Percentiles rank a stretch among this genome's conserved stretches.
phyloP scores from a whole-genome alignment of 2,329 filamentous ascomycete species.

The Capronia coronata region DNA sequence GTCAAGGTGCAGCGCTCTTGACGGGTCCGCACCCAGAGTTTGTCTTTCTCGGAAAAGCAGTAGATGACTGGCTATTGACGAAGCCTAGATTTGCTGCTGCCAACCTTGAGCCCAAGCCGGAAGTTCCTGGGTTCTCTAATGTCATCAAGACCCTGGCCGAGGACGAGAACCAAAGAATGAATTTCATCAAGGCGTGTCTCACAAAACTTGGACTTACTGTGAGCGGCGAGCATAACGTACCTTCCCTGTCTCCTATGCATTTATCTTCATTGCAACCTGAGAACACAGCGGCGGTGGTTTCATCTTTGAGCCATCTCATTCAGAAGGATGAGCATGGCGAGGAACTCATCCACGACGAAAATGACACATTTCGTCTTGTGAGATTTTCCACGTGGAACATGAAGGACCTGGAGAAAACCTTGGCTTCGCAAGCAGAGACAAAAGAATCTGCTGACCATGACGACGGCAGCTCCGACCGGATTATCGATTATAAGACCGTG shows the following conservation, averaged over 20 bases:
- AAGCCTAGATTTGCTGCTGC: slow-evolving; percentile 65
- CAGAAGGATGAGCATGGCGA: slow-evolving; percentile 60
- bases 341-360: slow-evolving; percentile 70
- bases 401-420: slow-evolving; percentile 48
- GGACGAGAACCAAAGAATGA: slow-evolving; percentile 62
- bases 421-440: slow-evolving; percentile 37
- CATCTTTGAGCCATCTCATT: slow-evolving; percentile 57
- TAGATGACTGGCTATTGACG: slow-evolving; percentile 28
- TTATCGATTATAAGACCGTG: slow-evolving; percentile 67
- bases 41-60: slow-evolving; percentile 31
- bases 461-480: slow-evolving; percentile 45
- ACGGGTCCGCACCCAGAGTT: slow-evolving; percentile 92
- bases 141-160: slow-evolving; percentile 61
- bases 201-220: slow-evolving; percentile 75
- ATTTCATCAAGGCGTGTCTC: slow-evolving; percentile 74
- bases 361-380: slow-evolving; percentile 75
- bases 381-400: slow-evolving; percentile 58
- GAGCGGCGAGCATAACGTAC: slow-evolving; percentile 62
- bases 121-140: slow-evolving; percentile 61
- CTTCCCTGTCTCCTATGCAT: slow-evolving; percentile 74
- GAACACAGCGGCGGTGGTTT: slow-evolving; percentile 62
- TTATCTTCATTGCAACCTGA: slow-evolving; percentile 62
- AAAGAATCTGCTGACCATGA: slow-evolving; percentile 32
- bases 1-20: slow-evolving; percentile 69
- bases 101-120: slow-evolving; percentile 65